Evolutionary conservation across 805 yeast species (phyloP).

Genomic region (Candida broadrunensis): DNA sequence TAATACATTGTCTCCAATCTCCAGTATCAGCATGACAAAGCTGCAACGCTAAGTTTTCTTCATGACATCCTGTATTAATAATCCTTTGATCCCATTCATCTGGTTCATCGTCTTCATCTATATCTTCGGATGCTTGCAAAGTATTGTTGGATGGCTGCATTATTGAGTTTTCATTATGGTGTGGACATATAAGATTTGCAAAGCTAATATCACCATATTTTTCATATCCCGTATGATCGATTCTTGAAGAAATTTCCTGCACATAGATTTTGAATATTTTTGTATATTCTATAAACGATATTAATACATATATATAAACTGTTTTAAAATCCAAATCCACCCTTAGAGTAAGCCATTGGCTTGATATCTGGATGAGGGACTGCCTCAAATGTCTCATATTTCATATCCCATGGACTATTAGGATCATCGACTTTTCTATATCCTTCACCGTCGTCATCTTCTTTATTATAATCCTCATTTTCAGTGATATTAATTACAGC

Average conservation of each 20-base stretch:
- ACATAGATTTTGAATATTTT: too few species aligned
- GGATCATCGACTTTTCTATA: constrained; percentile 31
- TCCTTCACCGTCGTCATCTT: constrained; percentile 40
- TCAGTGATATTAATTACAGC: constrained; percentile 76
- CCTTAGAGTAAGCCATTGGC: constrained; percentile 84
- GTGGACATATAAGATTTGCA: too few species aligned
- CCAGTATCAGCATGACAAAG: constrained; percentile 46
- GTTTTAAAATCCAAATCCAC: constrained; percentile 39
- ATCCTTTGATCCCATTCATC: constrained; percentile 50
- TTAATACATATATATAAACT: not conserved
- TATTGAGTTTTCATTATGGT: too few species aligned
- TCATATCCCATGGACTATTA: constrained; percentile 46
- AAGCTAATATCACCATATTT: too few species aligned
- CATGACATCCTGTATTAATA: constrained; percentile 41
- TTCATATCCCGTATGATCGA: too few species aligned
- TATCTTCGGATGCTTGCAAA: not conserved
- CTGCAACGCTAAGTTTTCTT: constrained; percentile 38
- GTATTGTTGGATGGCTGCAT: constrained; percentile 3
- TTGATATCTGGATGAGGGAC: constrained; percentile 87
- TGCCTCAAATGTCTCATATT: constrained; percentile 66
- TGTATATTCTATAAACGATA: too few species aligned
- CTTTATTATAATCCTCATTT: constrained; percentile 42
- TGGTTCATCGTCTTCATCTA: constrained; percentile 36
- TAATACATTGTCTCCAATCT: constrained; percentile 40
- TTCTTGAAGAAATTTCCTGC: too few species aligned